These are phyloP conservation scores for Schwanniomyces occidentalis DNA, from an alignment of 805 yeast species.

Conservation along the genomic window DNA sequence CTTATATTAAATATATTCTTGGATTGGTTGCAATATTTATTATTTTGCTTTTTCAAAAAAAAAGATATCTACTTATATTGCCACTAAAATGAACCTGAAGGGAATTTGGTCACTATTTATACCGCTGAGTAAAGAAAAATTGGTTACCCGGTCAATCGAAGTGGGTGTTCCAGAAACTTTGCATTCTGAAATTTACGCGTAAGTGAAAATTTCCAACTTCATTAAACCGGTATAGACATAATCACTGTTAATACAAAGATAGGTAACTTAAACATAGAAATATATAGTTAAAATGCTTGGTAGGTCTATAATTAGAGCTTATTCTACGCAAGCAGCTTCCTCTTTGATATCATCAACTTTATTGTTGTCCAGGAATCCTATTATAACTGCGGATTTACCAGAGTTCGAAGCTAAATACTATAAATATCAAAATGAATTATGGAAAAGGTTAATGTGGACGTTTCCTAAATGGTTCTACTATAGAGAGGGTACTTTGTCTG, in stretches of 20 bases:
- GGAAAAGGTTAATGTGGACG: constrained; percentile 94
- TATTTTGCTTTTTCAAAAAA: too few relatives aligned
- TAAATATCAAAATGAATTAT: constrained; percentile 80
- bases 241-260: too few relatives aligned
- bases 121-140: too few relatives aligned
- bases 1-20: too few relatives aligned
- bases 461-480: constrained; percentile 93
- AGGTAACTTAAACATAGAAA: too few relatives aligned
- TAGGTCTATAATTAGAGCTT: constrained; percentile 11
- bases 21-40: too few relatives aligned
- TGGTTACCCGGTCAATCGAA: too few relatives aligned
- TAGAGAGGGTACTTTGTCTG: constrained; percentile 86
- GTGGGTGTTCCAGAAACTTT: too few relatives aligned
- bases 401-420: constrained; percentile 75
- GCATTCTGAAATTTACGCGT: constrained; percentile 13
- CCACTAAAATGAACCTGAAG: too few relatives aligned
- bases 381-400: constrained; percentile 75
- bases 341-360: constrained; percentile 47
- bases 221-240: neutral
- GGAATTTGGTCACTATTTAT: too few relatives aligned
- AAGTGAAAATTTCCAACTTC: constrained; percentile 15
- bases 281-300: constrained; percentile 6
- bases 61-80: too few relatives aligned
- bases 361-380: constrained; percentile 77
- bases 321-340: constrained; percentile 11